A percentile compares a stretch with the other conserved stretches of the same genome.
phyloP scores from a whole-genome alignment of 2,329 filamentous ascomycete genomes.

The Myotisia sp. region DNA sequence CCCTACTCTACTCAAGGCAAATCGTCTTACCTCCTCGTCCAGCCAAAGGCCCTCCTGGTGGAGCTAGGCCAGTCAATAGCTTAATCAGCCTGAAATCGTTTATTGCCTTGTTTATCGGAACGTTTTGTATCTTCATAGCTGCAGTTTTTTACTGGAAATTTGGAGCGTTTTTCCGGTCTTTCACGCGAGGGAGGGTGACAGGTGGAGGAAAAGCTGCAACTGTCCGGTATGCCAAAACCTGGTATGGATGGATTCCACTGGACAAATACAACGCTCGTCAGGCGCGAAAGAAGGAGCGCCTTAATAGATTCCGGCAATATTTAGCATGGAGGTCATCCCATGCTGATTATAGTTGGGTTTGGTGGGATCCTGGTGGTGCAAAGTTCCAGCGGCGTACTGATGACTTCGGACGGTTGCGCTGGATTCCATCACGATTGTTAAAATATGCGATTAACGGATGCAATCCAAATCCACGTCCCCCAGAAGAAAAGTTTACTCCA shows the following conservation, averaged over 20 bases:
- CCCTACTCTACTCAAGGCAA: conserved; percentile 6
- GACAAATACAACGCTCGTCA: conserved; percentile 21
- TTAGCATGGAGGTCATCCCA: conserved; percentile 23
- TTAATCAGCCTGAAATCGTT: conserved; percentile 21
- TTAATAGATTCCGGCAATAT: conserved; percentile 16
- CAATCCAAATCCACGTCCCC: conserved; percentile 17
- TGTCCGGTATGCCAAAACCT: conserved; percentile 26
- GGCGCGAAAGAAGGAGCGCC: conserved; percentile 12
- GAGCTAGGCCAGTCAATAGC: conserved; percentile 14
- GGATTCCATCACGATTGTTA: conserved; percentile 17
- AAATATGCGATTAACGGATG: conserved; percentile 16
- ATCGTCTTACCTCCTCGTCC: conserved; percentile 16
- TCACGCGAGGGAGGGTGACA: conserved; percentile 23
- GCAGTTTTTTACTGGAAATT: conserved; percentile 28
- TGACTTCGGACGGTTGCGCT: conserved; percentile 12
- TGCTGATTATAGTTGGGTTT: conserved; percentile 26
- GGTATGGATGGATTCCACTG: conserved; percentile 29
- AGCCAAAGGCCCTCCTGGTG: conserved; percentile 15
- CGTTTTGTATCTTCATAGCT: conserved; percentile 25
- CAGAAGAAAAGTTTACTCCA: not conserved
- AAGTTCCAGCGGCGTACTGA: conserved; percentile 14
- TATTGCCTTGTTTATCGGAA: conserved; percentile 23
- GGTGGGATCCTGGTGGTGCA: conserved; percentile 27
- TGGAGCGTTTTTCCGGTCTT: conserved; percentile 23
- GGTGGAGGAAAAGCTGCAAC: conserved; percentile 18